Base-by-base conservation (phyloP, 23 red algal species). In the Gracilaria gracilis region DNA sequence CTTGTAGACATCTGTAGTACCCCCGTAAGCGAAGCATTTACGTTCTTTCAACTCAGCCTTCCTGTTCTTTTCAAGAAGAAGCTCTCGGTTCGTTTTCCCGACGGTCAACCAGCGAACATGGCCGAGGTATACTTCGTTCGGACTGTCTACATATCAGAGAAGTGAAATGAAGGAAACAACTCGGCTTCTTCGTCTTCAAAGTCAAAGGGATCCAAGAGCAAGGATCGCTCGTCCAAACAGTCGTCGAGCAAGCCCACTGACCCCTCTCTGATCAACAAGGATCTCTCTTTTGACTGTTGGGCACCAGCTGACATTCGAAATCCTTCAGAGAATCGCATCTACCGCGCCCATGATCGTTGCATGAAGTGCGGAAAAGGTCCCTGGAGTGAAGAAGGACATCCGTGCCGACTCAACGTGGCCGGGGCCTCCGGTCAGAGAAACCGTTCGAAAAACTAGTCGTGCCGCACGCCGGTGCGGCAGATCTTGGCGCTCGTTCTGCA, bases 391-490 rank as follows among this genome's bases (percentile, higher is more conserved):
- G 19, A 35, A 12, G 5, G 44, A 4, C 34, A 73, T 21, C 67
- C 67, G 6, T 73, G 67, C 28, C 31, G 67, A 5, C 4, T 21
- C 4, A 73, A 17, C 1, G 67, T 40, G 6, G 33, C 67, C 17
- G 21, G 35, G 0, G 33, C 67, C 17, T 40, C 33, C 8, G 31
- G 16, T 5, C 67, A 8, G 31, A 39, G 21, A 24, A 42, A 42
- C 11, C 33, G 28, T 7, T 9, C 67, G 2, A 42, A 73, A 42
- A 73, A 73, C 67, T 73, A 42, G 44, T 16, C 4, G 5, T 12
- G 67, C 67, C 67, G 67, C 67, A 73, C 67, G 6, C 34, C 67
- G 5, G 67, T 73, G 67, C 67, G 28, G 65, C 65, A 4, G 13
- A 7, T 23, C 19, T 58, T 58, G 23, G 16, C 54, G 16, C 8